Base-by-base conservation (phyloP, 2,329 filamentous ascomycete genomes). In the Fusarium cyanostomum region DNA sequence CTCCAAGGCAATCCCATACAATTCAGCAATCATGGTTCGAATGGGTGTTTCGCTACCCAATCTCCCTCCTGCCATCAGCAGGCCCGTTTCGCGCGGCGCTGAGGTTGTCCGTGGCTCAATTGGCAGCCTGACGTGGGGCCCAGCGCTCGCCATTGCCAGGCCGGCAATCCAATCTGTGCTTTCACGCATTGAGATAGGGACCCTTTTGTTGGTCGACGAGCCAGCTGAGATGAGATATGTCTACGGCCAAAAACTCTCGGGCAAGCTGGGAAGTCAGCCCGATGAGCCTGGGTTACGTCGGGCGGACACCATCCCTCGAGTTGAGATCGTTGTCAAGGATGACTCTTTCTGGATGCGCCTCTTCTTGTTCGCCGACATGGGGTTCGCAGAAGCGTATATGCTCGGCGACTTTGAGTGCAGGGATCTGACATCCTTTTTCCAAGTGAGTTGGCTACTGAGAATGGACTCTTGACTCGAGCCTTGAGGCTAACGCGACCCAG, bases 301-400 rank as follows among this genome's bases (percentile, higher is more conserved):
- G 55, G 76, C 70, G 11, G 70, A 70, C 49, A 69, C 70, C 3
- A 68, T 77, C 1, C 80, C 79, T 3, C 74, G 77, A 6, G 81
- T 86, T 4, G 83, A 87, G 66, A 75, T 92, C 30, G 79, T 82
- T 11, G 82, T 92, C 8, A 83, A 85, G 71, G 84, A 85, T 67
- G 88, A 91, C 62, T 80, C 86, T 27, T 91, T 92, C 72, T 92
- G 89, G 89, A 82, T 90, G 69, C 83, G 89, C 35, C 75, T 91
- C 48, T 81, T 89, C 41, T 75, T 92, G 26, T 90, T 91, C 70
- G 87, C 86, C 33, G 89, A 92, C 73, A 91, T 92, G 88, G 89
- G 89, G 3, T 91, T 92, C 63, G 86, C 89, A 11, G 87, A 90
- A 73, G 85, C 87, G 26, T 92, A 90, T 70, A 92, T 92, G 88